These are phyloP conservation scores for Podaxis rugospora DNA, from an alignment of 768 basidiomycete genomes.

Conservation along the genomic window DNA sequence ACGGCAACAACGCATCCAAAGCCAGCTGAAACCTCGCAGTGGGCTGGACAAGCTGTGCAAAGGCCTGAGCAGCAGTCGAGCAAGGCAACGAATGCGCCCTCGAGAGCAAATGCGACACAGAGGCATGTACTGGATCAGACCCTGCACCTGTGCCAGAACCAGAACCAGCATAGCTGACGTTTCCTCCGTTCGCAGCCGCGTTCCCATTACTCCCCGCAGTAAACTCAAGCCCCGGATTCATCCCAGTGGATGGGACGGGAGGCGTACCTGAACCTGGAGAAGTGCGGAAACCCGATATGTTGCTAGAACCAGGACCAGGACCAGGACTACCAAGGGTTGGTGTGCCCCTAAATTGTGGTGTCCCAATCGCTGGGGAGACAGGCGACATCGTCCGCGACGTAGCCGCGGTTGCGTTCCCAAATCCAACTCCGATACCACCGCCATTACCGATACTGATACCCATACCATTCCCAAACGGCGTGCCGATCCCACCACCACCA, in stretches of 20 bases:
- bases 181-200: background rate
- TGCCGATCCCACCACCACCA: too few relatives aligned
- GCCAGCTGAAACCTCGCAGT: conserved; percentile 80
- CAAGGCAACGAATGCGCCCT: conserved; percentile 69
- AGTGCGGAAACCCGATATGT: background rate
- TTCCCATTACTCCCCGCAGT: background rate
- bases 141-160: background rate
- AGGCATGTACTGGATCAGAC: conserved; percentile 52
- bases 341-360: background rate
- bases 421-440: background rate
- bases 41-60: conserved; percentile 70
- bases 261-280: background rate
- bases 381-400: background rate
- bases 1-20: conserved; percentile 74
- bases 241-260: background rate
- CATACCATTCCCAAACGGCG: background rate
- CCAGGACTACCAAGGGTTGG: background rate
- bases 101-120: conserved; percentile 63
- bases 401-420: background rate
- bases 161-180: background rate
- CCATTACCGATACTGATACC: background rate
- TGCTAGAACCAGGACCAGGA: background rate
- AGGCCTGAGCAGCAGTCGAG: conserved; percentile 72
- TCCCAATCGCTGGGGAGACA: background rate
- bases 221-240: background rate